Percentiles rank a stretch among this genome's conserved stretches.
Evolutionary conservation across 768 basidiomycete species (phyloP).

Genomic region (Rhodotorula babjevae): DNA sequence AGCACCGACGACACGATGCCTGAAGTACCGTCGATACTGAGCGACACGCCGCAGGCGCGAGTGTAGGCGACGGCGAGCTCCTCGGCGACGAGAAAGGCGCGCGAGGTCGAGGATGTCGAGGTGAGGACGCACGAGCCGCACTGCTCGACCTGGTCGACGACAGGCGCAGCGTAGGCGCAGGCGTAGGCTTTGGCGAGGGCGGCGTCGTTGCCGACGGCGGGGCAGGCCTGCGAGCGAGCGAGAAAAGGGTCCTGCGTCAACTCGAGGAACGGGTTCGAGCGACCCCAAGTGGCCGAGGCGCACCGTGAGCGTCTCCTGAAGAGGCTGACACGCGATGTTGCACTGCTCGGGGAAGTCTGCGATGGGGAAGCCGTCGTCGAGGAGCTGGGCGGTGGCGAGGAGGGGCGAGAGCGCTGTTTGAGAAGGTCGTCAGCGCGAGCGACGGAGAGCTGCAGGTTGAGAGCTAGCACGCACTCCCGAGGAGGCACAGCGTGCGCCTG

Average conservation of each 20-base stretch:
- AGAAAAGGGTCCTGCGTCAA: too few relatives aligned
- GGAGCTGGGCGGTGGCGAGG: background rate
- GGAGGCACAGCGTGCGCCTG: too few relatives aligned
- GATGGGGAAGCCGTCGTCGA: background rate
- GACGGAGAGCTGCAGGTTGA: too few relatives aligned
- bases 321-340: background rate
- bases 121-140: conserved; percentile 13
- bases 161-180: background rate
- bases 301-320: background rate
- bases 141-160: background rate
- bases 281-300: too few relatives aligned
- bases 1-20: background rate
- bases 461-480: too few relatives aligned
- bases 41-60: background rate
- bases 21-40: conserved; percentile 1
- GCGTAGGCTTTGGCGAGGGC: background rate
- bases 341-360: background rate
- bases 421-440: too few relatives aligned
- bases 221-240: background rate
- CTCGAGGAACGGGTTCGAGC: background rate
- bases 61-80: background rate
- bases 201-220: background rate
- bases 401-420: background rate
- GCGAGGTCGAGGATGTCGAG: background rate
- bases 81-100: background rate